Conservation (phyloP, 768 basidiomycete genomes). For the Boletus barrowsii region DNA sequence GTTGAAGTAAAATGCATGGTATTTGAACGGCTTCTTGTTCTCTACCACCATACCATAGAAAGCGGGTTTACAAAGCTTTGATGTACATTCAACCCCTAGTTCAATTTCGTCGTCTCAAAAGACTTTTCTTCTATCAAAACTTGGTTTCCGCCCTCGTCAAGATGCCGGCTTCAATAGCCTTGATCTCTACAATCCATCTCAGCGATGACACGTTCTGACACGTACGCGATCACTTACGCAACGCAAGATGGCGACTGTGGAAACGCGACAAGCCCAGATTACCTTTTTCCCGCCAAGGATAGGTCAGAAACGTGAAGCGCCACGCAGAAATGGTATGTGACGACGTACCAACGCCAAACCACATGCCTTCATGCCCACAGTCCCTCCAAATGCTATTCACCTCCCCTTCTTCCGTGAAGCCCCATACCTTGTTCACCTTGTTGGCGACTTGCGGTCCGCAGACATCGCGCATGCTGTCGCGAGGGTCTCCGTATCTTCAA, state of each 20-base stretch:
- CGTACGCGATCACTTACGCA: slow-evolving; percentile 23
- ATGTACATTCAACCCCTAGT: neutral
- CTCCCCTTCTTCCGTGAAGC: slow-evolving; percentile 62
- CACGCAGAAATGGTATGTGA: neutral
- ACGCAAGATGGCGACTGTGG: slow-evolving; percentile 30
- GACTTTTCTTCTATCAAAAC: slow-evolving; percentile 11
- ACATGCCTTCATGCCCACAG: slow-evolving; percentile 35
- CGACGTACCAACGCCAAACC: slow-evolving; percentile 29
- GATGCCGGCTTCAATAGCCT: slow-evolving; percentile 30
- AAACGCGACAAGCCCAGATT: slow-evolving; percentile 25
- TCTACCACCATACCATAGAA: no score
- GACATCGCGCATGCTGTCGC: slow-evolving; percentile 39
- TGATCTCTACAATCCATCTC: slow-evolving; percentile 22
- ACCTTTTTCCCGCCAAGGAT: slow-evolving; percentile 7
- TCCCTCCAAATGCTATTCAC: slow-evolving; percentile 38
- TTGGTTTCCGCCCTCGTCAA: slow-evolving; percentile 18
- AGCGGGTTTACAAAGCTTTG: no score
- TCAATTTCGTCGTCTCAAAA: neutral
- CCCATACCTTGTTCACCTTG: slow-evolving; percentile 55
- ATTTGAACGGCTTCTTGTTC: no score
- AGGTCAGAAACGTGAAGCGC: neutral
- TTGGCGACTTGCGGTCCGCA: slow-evolving; percentile 45
- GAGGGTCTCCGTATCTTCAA: slow-evolving; percentile 45
- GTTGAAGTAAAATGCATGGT: no score
- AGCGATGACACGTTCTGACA: neutral